Percentiles rank a stretch among this genome's conserved stretches.
phyloP scores from a whole-genome alignment of 495 filamentous ascomycete species.

The Trichocladium uniseriatum region DNA sequence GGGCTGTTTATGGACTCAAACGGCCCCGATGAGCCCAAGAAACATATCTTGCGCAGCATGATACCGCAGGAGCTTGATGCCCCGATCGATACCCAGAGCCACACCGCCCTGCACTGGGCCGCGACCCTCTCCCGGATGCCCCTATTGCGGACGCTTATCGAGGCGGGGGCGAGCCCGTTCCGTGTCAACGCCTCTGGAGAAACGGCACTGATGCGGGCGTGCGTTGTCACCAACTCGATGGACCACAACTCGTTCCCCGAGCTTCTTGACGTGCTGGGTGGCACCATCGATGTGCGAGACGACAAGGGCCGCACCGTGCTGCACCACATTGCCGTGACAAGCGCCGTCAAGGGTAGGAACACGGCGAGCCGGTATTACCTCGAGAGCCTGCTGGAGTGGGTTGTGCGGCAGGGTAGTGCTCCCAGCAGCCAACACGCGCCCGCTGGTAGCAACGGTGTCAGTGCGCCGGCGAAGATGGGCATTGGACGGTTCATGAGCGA shows the following conservation, averaged over 20 bases:
- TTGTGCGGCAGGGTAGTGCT: conserved; percentile 71
- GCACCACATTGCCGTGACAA: conserved; percentile 92
- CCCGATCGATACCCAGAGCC: conserved; percentile 75
- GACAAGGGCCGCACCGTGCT: conserved; percentile 82
- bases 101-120: conserved; percentile 95
- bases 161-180: conserved; percentile 73
- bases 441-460: conserved; percentile 1
- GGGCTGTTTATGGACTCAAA: conserved; percentile 75
- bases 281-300: conserved; percentile 86
- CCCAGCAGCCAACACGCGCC: conserved; percentile 46
- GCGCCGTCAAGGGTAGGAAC: conserved; percentile 80
- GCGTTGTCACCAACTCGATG: conserved; percentile 80
- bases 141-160: conserved; percentile 68
- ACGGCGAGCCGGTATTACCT: conserved; percentile 85
- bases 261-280: conserved; percentile 73
- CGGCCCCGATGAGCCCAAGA: conserved; percentile 44
- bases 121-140: conserved; percentile 82
- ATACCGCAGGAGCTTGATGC: conserved; percentile 78
- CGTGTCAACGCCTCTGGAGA: conserved; percentile 82
- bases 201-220: conserved; percentile 82
- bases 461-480: conserved; percentile 54
- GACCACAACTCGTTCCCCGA: conserved; percentile 74
- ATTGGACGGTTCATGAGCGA: conserved; percentile 88
- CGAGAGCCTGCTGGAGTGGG: conserved; percentile 84
- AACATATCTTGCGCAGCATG: conserved; percentile 43